Base-by-base conservation (phyloP, 768 basidiomycete genomes). In the Lactarius trivialis region DNA sequence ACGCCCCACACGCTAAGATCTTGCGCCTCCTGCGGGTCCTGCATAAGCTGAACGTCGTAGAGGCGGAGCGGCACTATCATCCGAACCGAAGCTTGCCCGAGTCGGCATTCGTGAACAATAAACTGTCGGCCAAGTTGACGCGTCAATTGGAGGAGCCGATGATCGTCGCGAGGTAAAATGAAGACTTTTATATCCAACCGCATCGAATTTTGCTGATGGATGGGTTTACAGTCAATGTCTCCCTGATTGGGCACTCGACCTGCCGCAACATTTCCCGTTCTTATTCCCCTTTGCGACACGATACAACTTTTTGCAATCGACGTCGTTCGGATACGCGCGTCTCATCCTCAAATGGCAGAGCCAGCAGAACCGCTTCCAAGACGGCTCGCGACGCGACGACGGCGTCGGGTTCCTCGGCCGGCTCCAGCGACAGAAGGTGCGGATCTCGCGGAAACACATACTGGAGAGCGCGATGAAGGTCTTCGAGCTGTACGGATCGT, bases 241-340 rank as follows among this genome's bases (percentile, higher is more conserved):
- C 4, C 97, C 97, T 7, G 94, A 97, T 70, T 99, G 97, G 97
- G 91, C 96, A 0, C 76, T 94, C 49, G 96, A 98, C 72, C 81
- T 99, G 7, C 94, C 95, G 2, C 92, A 92, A 69, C 89, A 94
- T 69, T 99, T 97, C 82, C 91, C 96, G 0, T 99, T 99, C 85
- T 82, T 99, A 11, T 98, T 99, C 82, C 97, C 97, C 0, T 98
- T 99, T 74, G 89, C 95, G 24, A 97, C 95, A 14, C 91, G 97
- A 34, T 98, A 94, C 76, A 89, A 90, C 68, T 98, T 98, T 82
- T 78, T 99, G 8, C 95, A 98, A 74, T 96, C 93, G 3, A 97
- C 96, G 0, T 95, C 96, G 1, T 98, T 98, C 68, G 97, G 97
- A 55, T 98, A 98, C 72, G 93, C 93, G 0, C 89, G 97, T 17